Evolutionary conservation across 2,329 filamentous ascomycete species (phyloP), one percentile per base, ranked within the genome.

Genomic region (Epichloe aotearoae): DNA sequence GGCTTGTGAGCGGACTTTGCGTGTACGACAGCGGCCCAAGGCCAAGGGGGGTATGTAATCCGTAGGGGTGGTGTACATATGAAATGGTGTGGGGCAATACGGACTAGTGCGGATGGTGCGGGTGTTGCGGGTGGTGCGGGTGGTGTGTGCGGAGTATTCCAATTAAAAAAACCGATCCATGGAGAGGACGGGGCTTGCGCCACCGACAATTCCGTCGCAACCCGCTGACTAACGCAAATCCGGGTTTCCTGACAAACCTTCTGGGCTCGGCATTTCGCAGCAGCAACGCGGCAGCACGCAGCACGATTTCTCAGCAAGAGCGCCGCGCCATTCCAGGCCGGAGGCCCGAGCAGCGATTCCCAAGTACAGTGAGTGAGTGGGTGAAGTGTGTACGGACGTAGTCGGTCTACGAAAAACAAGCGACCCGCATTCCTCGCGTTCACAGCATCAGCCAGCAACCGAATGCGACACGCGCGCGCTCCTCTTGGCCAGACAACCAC

Each of bases 1-100:
- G 19, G 57, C 53, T 53, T 56, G 56, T 55, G 57, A 55, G 58
- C 63, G 63, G 63, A 64, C 55, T 66, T 64, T 64, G 45, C 41
- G 61, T 55, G 53, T 55, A 57, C 55, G 60, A 58, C 54, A n/a
- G 53, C 50, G 46, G 41, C 48, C 49, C 50, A 33, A 40, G 44
- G 49, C 47, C 48, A 49, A 44, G 39, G 43, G 46, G 41, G 49
- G 53, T 4, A 4, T 4, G 4, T 23, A n/a, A n/a, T n/a, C n/a
- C n/a, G n/a, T n/a, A n/a, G n/a, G n/a, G n/a, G n/a, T n/a, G n/a
- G n/a, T 19, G 19, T 19, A 19, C 19, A 19, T 19, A 19, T 19
- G 19, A 19, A 3, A 19, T 19, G 23, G 23, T 8, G 23, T 8
- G 23, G 23, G 23, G 23, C 23, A 8, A 7, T 26, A 6, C 1